Evolutionary conservation across 2,329 filamentous ascomycete species (phyloP).

Genomic region (Apiospora phragmitis): DNA sequence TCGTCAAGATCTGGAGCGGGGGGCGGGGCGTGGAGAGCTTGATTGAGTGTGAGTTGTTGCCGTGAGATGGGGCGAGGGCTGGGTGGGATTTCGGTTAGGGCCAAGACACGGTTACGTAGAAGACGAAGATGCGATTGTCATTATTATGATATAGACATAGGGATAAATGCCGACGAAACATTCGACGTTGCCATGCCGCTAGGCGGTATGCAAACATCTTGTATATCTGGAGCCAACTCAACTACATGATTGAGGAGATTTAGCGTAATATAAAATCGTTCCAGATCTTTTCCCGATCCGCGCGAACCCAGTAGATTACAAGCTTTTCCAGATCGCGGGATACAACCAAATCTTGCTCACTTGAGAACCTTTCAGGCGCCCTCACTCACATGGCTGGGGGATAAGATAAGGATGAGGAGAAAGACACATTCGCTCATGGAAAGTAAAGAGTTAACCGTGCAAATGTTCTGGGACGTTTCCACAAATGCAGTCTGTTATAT

Average conservation of each 20-base stretch:
- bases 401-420: too few species aligned
- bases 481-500: too few species aligned
- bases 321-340: not conserved
- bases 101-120: too few species aligned
- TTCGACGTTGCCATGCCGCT: too few species aligned
- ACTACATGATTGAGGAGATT: not conserved
- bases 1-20: constrained; percentile 34
- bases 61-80: not conserved
- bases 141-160: too few species aligned
- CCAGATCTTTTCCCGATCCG: not conserved
- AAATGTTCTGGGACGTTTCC: too few species aligned
- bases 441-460: too few species aligned
- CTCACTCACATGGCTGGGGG: not conserved
- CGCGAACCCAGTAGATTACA: not conserved
- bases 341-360: not conserved
- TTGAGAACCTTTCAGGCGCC: not conserved
- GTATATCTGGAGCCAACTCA: too few species aligned
- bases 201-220: too few species aligned
- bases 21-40: constrained; percentile 37
- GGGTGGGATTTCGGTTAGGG: not conserved
- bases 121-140: not conserved
- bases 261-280: not conserved
- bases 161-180: too few species aligned
- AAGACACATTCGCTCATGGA: too few species aligned
- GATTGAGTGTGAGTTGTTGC: constrained; percentile 36